Base-by-base conservation (phyloP, 139 green algal genomes). In the Volvox reticuliferus region DNA sequence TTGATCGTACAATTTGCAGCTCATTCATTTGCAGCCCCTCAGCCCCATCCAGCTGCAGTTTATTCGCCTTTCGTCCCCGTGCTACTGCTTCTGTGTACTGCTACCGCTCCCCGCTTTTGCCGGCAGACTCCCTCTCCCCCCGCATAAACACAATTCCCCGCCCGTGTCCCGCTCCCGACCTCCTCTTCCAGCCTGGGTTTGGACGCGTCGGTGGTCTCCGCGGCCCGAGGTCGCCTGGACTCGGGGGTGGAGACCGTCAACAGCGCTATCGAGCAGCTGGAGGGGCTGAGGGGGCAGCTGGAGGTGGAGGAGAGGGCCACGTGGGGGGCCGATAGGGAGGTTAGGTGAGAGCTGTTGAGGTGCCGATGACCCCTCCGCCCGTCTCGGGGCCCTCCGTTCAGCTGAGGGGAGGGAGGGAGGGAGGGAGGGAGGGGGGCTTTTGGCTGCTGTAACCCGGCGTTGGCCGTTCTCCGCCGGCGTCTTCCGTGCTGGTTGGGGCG, bases 101-200 rank as follows among this genome's bases (percentile, higher is more conserved):
- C 36, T 89, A 22, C 30, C 13, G 1, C 32, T n/a, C 20, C 63
- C n/a, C 28, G 26, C 30, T 62, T n/a, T 26, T 97, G 44, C 44
- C 44, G 44, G 9, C 9, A 55, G 5, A 55, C 44, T 55, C 44
- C 44, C 44, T 9, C 44, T 55, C 44, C 44, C 44, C 5, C 44
- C 44, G n/a, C n/a, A 55, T 55, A 55, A 5, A 5, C 44, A 55
- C 44, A 55, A 55, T 55, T 55, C 5, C 9, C 5, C 44, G 44
- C 44, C 5, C 44, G 5, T 55, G 44, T 55, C 5, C 44, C 44
- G 9, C n/a, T n/a, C n/a, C 44, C 44, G 44, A 5, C 44, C 9
- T 9, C 44, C 44, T 55, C 69, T 92, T 89, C 87, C 75, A 94
- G 97, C 28, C 88, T 99, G 68, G 96, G 97, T 1, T 77, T 99